These are phyloP conservation scores for Botryotinia globosa DNA, from an alignment of 2,329 filamentous ascomycete genomes.

Conservation along the genomic window DNA sequence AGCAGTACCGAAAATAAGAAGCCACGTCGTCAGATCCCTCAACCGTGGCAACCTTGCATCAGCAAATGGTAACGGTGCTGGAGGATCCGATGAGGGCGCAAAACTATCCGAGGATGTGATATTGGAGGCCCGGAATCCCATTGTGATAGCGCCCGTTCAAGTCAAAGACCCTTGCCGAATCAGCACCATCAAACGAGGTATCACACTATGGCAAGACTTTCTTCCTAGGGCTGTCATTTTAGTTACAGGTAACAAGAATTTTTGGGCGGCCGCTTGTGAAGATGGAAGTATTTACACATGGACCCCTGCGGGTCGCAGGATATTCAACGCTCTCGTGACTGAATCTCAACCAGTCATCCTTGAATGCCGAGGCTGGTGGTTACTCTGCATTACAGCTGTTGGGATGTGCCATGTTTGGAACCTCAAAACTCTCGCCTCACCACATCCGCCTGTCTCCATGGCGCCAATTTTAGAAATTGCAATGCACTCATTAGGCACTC, in stretches of 20 bases:
- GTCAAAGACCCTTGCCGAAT: constrained; percentile 81
- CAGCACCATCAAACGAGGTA: constrained; percentile 75
- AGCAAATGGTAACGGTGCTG: constrained; percentile 37
- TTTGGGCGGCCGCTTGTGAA: constrained; percentile 92
- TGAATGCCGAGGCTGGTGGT: constrained; percentile 84
- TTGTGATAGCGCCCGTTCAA: constrained; percentile 51
- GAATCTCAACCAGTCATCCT: constrained; percentile 94
- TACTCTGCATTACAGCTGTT: constrained; percentile 83
- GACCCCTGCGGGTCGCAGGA: constrained; percentile 84
- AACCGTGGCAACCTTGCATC: constrained; percentile 59
- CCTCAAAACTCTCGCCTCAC: constrained; percentile 74
- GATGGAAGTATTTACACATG: constrained; percentile 88
- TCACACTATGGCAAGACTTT: constrained; percentile 89
- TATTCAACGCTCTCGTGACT: constrained; percentile 79
- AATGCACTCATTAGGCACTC: constrained; percentile 71
- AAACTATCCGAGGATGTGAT: constrained; percentile 68
- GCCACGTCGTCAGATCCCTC: constrained; percentile 76
- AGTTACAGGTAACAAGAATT: constrained; percentile 82
- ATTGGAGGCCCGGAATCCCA: constrained; percentile 84
- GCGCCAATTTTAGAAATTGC: constrained; percentile 87
- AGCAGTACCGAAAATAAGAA: constrained; percentile 82
- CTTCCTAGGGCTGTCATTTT: constrained; percentile 83
- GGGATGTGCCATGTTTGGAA: constrained; percentile 95
- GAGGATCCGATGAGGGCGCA: constrained; percentile 57
- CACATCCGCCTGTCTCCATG: constrained; percentile 85